Percentiles rank a stretch among this genome's conserved stretches.
Evolutionary conservation across 352 stramenopile species (phyloP).

Genomic region (Pythium aphanidermatum): DNA sequence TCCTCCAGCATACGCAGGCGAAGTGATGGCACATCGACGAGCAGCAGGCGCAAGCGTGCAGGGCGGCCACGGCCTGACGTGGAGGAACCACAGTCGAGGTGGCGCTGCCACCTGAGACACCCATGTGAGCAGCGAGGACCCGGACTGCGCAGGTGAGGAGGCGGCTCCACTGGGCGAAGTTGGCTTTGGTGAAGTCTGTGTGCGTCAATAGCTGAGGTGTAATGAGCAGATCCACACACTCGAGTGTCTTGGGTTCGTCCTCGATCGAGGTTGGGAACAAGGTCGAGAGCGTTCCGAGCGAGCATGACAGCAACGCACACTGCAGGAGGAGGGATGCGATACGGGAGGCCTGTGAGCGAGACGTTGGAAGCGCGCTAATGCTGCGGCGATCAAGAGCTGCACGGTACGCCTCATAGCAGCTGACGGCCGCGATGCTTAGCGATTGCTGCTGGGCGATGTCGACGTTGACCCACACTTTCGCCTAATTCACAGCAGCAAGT

Average conservation of each 20-base stretch:
- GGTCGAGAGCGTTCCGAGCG: conserved; percentile 29
- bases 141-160: conserved; percentile 29
- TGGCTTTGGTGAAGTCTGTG: conserved; percentile 42
- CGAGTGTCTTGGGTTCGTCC: conserved; percentile 11
- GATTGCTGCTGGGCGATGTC: conserved; percentile 33
- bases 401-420: conserved; percentile 34
- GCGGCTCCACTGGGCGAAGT: conserved; percentile 40
- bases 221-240: conserved; percentile 31
- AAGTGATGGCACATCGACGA: too few species aligned
- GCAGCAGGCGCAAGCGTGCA: too few species aligned
- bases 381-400: conserved; percentile 3
- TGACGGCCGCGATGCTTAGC: conserved; percentile 28
- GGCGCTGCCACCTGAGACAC: background rate
- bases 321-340: conserved; percentile 2
- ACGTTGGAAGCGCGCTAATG: background rate
- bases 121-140: conserved; percentile 19
- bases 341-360: conserved; percentile 1
- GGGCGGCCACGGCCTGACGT: too few species aligned
- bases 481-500: conserved; percentile 16
- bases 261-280: conserved; percentile 14
- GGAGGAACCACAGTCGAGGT: background rate
- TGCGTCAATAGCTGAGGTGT: conserved; percentile 35
- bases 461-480: conserved; percentile 21
- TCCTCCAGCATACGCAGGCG: too few species aligned
- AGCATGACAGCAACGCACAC: conserved; percentile 28